Conservation (phyloP, 345 rosid genomes). For the Salix purpurea region DNA sequence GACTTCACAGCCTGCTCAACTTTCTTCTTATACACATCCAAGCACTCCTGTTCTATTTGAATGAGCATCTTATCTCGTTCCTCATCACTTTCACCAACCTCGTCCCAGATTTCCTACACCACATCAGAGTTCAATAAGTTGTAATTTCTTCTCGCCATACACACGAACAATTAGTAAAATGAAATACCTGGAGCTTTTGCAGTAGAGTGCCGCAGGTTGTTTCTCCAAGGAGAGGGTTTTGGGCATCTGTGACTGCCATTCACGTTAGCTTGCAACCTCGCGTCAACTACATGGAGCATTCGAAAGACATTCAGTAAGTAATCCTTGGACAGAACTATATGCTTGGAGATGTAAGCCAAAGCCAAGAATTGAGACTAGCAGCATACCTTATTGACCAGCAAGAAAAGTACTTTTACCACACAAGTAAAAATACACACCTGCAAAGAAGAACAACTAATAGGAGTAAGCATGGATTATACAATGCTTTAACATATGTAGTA, state of each 20-base stretch:
- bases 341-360: neutral
- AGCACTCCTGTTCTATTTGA: constrained; percentile 85
- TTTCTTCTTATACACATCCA: constrained; percentile 91
- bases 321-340: neutral
- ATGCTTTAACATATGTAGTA: neutral
- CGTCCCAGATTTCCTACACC: constrained; percentile 92
- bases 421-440: constrained; percentile 21
- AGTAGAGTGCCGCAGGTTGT: constrained; percentile 76
- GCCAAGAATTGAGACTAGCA: neutral
- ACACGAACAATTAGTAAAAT: neutral
- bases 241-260: constrained; percentile 67
- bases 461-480: neutral
- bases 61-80: constrained; percentile 92
- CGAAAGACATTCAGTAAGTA: neutral
- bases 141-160: neutral
- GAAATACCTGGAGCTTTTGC: constrained; percentile 74
- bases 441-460: neutral
- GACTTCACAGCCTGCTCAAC: constrained; percentile 84
- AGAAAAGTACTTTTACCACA: constrained; percentile 9
- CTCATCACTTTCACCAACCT: constrained; percentile 93
- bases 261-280: constrained; percentile 24
- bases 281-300: constrained; percentile 21
- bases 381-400: constrained; percentile 14
- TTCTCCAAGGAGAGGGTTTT: constrained; percentile 81
- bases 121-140: constrained; percentile 7